Evolutionary conservation across 768 basidiomycete genomes (phyloP), one percentile per base, ranked within the genome.

Genomic region (Pulveroboletus frians): DNA sequence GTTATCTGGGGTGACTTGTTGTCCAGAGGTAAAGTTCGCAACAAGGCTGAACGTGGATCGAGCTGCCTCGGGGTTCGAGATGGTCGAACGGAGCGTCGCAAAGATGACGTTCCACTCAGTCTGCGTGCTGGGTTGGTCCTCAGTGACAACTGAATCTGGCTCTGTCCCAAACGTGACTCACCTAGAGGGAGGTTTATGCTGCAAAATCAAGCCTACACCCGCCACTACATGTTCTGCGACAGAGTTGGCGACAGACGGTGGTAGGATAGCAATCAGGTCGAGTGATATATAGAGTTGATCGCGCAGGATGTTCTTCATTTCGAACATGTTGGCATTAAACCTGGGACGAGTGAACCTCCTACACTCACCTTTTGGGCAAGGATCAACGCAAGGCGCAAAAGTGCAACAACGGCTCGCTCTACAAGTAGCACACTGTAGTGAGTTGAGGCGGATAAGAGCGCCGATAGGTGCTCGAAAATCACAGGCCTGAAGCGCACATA

Each of bases 81-180:
- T 79, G 0, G 92, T 94, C 1, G 85, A 85, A 41, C 90, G 82
- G 54, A 98, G 77, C 26, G 97, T 74, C 1, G 90, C 88, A 59
- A 94, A 90, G 18, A 94, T 79, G 35, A 98, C 73, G 53, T 90
- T 92, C 95, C 95, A 99, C 64, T 98, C 95, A 1, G 95, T 97
- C 56, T 88, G 85, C 1, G 92, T 93, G 47, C 85, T 92, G 47
- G 0, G 54, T 47, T 30, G 20, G 42, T 30, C 20, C 6, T 65
- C 35, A 59, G 42, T 30, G 27, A 44, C 48, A 18, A 21, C 40
- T 35, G 1, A 46, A 18, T 17, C 27, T 0, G 23, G 3, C 32
- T 23, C 21, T 26, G 37, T 17, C 15, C 23, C 13, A 3, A 34
- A 26, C 13, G 34, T 3, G 35, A 13, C 51, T 23, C 20, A 63